Evolutionary conservation across 2,329 filamentous ascomycete genomes (phyloP).

Genomic region (Colletotrichum filicis): DNA sequence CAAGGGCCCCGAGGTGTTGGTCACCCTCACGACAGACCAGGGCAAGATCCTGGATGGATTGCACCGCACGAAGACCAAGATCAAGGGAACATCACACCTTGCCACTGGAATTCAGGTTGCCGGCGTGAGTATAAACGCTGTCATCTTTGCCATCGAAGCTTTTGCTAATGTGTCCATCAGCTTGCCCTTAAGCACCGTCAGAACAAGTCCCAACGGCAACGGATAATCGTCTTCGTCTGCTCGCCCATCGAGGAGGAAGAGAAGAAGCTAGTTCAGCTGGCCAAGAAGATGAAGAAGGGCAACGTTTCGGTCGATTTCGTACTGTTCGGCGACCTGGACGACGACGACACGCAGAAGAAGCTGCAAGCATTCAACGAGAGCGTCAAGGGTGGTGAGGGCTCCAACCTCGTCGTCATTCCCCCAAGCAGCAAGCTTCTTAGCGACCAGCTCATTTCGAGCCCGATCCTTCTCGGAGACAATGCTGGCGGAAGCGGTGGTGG

Average conservation of each 20-base stretch:
- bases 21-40: conserved; percentile 94
- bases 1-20: conserved; percentile 95
- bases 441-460: conserved; percentile 88
- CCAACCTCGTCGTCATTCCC: conserved; percentile 88
- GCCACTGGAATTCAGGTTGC: conserved; percentile 96
- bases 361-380: conserved; percentile 92
- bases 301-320: conserved; percentile 95
- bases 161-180: conserved; percentile 57
- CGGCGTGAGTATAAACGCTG: conserved; percentile 70
- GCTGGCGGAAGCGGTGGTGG: conserved; percentile 63
- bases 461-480: conserved; percentile 88
- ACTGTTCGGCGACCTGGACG: conserved; percentile 92
- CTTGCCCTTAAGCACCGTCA: conserved; percentile 97
- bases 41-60: conserved; percentile 94
- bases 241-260: conserved; percentile 91
- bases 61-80: conserved; percentile 90
- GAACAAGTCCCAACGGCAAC: conserved; percentile 96
- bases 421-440: conserved; percentile 92
- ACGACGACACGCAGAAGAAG: conserved; percentile 90
- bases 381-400: conserved; percentile 91
- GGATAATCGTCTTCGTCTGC: conserved; percentile 97
- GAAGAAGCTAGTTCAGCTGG: conserved; percentile 87
- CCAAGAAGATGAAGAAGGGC: conserved; percentile 99
- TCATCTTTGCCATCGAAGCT: conserved; percentile 19
- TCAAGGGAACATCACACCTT: conserved; percentile 87